phyloP scores from a whole-genome alignment of 1,284 basidiomycete genomes.

The Hymenochaete sp. region DNA sequence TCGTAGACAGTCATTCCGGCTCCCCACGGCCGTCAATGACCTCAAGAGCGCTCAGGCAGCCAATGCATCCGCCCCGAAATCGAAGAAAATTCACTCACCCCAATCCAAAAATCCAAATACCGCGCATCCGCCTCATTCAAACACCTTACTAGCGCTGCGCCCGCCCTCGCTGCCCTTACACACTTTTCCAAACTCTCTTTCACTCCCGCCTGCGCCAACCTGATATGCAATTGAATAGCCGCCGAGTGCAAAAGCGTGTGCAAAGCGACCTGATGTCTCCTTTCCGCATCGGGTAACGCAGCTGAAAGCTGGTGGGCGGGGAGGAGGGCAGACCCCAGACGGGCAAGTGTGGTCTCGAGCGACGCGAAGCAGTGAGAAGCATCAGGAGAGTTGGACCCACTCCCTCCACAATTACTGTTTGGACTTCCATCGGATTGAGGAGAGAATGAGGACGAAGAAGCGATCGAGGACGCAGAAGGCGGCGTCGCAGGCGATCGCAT shows the following conservation, averaged over 20 bases:
- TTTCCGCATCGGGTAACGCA: conserved; percentile 43
- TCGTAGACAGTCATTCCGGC: too few species aligned
- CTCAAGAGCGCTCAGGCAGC: too few species aligned
- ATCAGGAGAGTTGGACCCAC: conserved; percentile 34
- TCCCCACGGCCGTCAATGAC: too few species aligned
- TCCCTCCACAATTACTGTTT: too few species aligned
- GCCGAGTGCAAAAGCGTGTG: conserved; percentile 62
- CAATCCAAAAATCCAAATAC: conserved; percentile 64
- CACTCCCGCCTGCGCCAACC: conserved; percentile 48
- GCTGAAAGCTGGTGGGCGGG: conserved; percentile 56
- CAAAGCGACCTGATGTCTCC: conserved; percentile 46
- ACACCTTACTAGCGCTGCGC: conserved; percentile 49
- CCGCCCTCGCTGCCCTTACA: conserved; percentile 48
- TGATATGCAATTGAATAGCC: conserved; percentile 57
- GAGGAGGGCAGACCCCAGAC: conserved; percentile 53
- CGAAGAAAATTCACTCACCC: conserved; percentile 40
- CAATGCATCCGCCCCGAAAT: conserved; percentile 5
- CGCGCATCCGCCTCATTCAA: conserved; percentile 49
- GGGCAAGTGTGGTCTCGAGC: conserved; percentile 52
- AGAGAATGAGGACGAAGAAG: conserved; percentile 8
- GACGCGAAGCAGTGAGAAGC: conserved; percentile 46
- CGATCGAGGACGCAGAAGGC: conserved; percentile 11
- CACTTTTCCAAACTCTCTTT: conserved; percentile 55
- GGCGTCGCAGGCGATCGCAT: conserved; percentile 30
- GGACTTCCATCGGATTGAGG: too few species aligned